These are phyloP conservation scores for Hyphopichia pseudoburtonii DNA, from an alignment of 1,139 yeast genomes.

Conservation along the genomic window DNA sequence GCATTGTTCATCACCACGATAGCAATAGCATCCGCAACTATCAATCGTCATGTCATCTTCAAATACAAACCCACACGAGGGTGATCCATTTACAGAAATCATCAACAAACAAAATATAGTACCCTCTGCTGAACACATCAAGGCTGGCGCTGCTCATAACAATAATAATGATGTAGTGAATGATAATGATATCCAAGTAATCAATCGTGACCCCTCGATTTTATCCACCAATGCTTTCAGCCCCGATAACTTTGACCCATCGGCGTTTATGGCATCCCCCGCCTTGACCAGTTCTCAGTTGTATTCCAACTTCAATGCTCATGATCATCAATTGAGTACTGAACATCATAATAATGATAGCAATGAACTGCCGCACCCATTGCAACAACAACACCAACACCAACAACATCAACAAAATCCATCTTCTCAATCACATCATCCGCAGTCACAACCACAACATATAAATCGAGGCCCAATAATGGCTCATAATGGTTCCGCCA, in stretches of 20 bases:
- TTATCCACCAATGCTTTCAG: neutral
- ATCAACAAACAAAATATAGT: too few species aligned
- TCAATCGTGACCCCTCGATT: constrained; percentile 24
- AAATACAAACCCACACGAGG: too few species aligned
- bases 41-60: too few species aligned
- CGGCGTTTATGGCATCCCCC: constrained; percentile 5
- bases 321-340: neutral
- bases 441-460: constrained; percentile 3
- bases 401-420: constrained; percentile 1
- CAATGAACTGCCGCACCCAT: neutral
- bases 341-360: too few species aligned
- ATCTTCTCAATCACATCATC: neutral
- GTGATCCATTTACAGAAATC: too few species aligned
- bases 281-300: neutral
- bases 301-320: neutral
- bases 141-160: too few species aligned
- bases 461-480: constrained; percentile 7
- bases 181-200: constrained; percentile 36
- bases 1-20: too few species aligned
- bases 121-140: too few species aligned
- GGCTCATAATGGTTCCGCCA: constrained; percentile 4
- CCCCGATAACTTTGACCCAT: constrained; percentile 9
- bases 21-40: too few species aligned
- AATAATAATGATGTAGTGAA: neutral
- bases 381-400: constrained; percentile 4